These are phyloP conservation scores for Exophiala lecanii-corni DNA, from an alignment of 2,329 filamentous ascomycete species.

Conservation along the genomic window DNA sequence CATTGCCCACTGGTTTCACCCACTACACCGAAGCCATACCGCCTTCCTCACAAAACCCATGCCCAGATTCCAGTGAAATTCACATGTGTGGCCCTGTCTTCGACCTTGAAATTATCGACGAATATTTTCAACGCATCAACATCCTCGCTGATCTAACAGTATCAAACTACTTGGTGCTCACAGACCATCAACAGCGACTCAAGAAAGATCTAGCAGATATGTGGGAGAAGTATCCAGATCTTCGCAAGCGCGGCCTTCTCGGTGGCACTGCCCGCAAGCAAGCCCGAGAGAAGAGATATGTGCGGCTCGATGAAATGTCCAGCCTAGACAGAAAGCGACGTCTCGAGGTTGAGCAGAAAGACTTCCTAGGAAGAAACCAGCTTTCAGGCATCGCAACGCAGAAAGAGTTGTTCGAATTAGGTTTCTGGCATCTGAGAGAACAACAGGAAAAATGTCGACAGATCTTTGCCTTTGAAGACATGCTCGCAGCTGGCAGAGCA, in stretches of 20 bases:
- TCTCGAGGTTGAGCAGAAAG: slow-evolving; percentile 7
- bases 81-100: slow-evolving; percentile 1
- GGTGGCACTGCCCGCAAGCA: slow-evolving; percentile 16
- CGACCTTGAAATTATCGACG: not conserved
- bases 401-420: not conserved
- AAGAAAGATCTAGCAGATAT: slow-evolving; percentile 1
- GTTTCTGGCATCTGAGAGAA: not conserved
- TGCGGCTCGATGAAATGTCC: slow-evolving; percentile 2
- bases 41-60: too few relatives aligned
- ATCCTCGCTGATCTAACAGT: slow-evolving; percentile 5
- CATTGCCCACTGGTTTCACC: not conserved
- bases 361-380: slow-evolving; percentile 7
- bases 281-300: slow-evolving; percentile 2
- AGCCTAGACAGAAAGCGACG: slow-evolving; percentile 4
- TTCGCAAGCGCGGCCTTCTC: slow-evolving; percentile 13
- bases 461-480: not conserved
- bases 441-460: not conserved
- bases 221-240: slow-evolving; percentile 9
- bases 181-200: slow-evolving; percentile 2
- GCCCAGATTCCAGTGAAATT: not conserved
- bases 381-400: not conserved
- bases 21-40: too few relatives aligned
- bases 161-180: not conserved
- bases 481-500: not conserved
- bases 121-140: slow-evolving; percentile 1